These are phyloP conservation scores for Dryadomyces sulphureus DNA, from an alignment of 2,329 filamentous ascomycete genomes.

Conservation along the genomic window DNA sequence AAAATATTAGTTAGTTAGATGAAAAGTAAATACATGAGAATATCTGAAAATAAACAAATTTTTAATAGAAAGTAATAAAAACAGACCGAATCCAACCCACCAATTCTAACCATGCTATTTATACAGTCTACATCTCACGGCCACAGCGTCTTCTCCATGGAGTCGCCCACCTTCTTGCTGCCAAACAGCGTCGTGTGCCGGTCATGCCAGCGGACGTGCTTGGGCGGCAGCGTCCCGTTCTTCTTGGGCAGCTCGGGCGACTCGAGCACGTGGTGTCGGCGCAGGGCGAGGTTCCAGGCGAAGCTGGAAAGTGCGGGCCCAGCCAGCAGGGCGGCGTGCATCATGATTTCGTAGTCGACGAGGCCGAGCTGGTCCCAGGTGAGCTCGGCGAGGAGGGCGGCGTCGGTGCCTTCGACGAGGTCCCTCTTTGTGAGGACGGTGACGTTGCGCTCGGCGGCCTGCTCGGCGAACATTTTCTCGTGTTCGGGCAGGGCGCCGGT, in stretches of 20 bases:
- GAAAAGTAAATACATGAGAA: neutral
- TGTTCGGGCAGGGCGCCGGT: conserved; percentile 23
- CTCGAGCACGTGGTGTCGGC: conserved; percentile 18
- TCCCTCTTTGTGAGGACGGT: conserved; percentile 27
- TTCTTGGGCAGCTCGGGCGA: neutral
- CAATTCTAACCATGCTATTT: neutral
- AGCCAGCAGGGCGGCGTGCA: conserved; percentile 25
- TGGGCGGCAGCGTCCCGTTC: conserved; percentile 5
- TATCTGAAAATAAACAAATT: neutral
- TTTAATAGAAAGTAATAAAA: neutral
- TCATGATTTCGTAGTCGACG: conserved; percentile 34
- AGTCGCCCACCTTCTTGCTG: conserved; percentile 7
- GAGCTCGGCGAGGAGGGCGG: conserved; percentile 19
- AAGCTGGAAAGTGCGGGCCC: conserved; percentile 30
- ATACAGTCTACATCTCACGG: conserved; percentile 11
- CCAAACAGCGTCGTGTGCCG: conserved; percentile 19
- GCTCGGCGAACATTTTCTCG: conserved; percentile 19
- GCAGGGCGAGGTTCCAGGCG: conserved; percentile 30
- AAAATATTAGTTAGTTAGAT: neutral
- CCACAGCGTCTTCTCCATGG: conserved; percentile 14
- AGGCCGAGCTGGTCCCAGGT: conserved; percentile 33
- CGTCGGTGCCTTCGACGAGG: conserved; percentile 23
- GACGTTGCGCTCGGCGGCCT: conserved; percentile 21
- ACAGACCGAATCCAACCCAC: neutral
- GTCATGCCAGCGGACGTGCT: conserved; percentile 18